Evolutionary conservation across 2,329 filamentous ascomycete genomes (phyloP), one percentile per base, ranked within the genome.

Genomic region (Paraphoma sp.): DNA sequence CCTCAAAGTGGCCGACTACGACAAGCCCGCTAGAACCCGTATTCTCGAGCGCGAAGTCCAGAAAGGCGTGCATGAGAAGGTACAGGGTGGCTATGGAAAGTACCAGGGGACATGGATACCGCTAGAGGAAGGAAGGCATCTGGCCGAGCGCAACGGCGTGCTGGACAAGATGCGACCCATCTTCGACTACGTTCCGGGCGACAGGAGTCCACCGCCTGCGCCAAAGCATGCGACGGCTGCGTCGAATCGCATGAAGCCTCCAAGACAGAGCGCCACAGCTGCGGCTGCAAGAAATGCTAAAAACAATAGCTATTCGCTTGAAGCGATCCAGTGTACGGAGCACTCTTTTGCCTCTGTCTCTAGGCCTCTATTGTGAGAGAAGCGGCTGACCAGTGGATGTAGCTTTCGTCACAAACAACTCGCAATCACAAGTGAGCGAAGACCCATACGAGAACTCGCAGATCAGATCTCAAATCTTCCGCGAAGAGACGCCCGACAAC

Each of bases 41-140:
- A 98, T 99, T 54, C 85, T 99, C 5, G 95, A 99, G 80, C 87
- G 95, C 64, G 95, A 99, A 73, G 94, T 99, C 7, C 95, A 99
- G 72, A 97, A 97, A 77, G 94, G 96, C 43, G 85, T 90, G 5
- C 95, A 99, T 74, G 95, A 98, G 80, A 99, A 99, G 81, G 93
- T 99, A 6, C 95, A 99, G 75, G 95, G 94, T 63, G 95, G 95
- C 14, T 98, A 98, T 77, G 95, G 95, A 70, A 98, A 98, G 86
- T 99, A 98, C 68, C 95, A 99, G 82, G 93, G 95, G 71, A 99
- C 95, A 48, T 99, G 95, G 93, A 95, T 99, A 48, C 95, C 95
- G 7, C 85, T 99, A 7, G 84, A 88, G 12, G 87, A 91, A 61
- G 95, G 93, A 54, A 87, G 93, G 65, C 81, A 86, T 59, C 87